These are phyloP conservation scores for Mycocentrospora acerina DNA, from an alignment of 2,329 filamentous ascomycete species.

Conservation along the genomic window DNA sequence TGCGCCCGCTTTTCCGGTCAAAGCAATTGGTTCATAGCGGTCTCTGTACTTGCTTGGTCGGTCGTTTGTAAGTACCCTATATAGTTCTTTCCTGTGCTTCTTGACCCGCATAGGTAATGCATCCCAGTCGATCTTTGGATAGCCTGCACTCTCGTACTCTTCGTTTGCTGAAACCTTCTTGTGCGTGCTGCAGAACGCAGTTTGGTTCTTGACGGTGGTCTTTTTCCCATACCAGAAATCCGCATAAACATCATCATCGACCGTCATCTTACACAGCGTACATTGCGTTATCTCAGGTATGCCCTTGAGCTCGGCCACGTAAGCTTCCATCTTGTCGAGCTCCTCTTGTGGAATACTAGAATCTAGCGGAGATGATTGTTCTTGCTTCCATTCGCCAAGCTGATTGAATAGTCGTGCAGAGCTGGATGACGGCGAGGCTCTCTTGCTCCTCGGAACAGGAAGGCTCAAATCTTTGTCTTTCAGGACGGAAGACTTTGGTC, in stretches of 20 bases:
- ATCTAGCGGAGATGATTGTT: conserved; percentile 17
- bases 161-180: conserved; percentile 31
- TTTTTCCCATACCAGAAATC: conserved; percentile 36
- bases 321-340: conserved; percentile 17
- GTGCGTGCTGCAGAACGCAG: conserved; percentile 41
- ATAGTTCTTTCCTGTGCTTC: conserved; percentile 57
- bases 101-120: conserved; percentile 60
- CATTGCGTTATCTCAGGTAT: conserved; percentile 47
- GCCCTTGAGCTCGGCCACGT: conserved; percentile 17
- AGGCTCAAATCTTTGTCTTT: conserved; percentile 1
- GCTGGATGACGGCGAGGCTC: conserved; percentile 1
- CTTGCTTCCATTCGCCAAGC: conserved; percentile 17
- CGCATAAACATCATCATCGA: conserved; percentile 59
- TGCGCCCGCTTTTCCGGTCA: conserved; percentile 28
- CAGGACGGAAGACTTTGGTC: background rate
- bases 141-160: conserved; percentile 57
- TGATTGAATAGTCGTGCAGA: conserved; percentile 16
- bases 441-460: background rate
- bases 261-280: conserved; percentile 65
- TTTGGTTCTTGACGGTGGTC: conserved; percentile 55
- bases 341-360: conserved; percentile 18
- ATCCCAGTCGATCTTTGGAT: conserved; percentile 72
- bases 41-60: conserved; percentile 12
- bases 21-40: conserved; percentile 23
- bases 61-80: conserved; percentile 60